Base-by-base conservation (phyloP, 371 early-diverging fungal species). In the Synchytrium microbalum region DNA sequence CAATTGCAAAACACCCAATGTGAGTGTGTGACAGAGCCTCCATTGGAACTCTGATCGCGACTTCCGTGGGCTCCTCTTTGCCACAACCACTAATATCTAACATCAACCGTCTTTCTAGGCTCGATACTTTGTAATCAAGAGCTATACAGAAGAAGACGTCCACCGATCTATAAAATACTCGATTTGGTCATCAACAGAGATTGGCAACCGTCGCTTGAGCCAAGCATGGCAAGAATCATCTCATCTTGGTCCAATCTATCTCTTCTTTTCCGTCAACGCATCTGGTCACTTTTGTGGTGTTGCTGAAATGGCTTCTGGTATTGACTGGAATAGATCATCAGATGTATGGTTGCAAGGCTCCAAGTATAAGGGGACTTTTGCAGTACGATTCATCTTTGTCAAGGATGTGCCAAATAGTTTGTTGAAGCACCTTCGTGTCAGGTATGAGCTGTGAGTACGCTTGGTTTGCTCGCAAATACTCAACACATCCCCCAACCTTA, bases 111-210 rank as follows among this genome's bases (percentile, higher is more conserved):
- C 62, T 1, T 3, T 28, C 2, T 3, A 69, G 69, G 69, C 74
- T 16, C 62, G 71, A 0, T 76, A 68, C 63, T 76, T 74, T 59
- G 74, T 76, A 24, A 74, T 76, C 67, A 76, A 76, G 55, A 70
- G 69, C 32, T 70, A 67, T 67, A 70, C 69, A 27, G 69, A 73
- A 32, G 65, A 64, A 61, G 72, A 76, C 61, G 66, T 76, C 28
- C 70, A 62, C 64, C 32, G 59, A 58, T 68, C 74, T 33, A 58
- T 76, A 54, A 67, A 70, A 31, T 65, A 76, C 69, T 25, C n/a
- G n/a, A 66, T 76, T 58, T 76, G 77, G 77, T 54, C 74, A 5
- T 72, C 72, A 23, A 76, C 77, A n/a, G 73, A 72, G 53, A 60
- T 74, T 56, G 77, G 77, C 51, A 76, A 76, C 68, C 64, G 70